phyloP scores from a whole-genome alignment of 192 early-diverging fungal species.

The Dissophora globulifera region DNA sequence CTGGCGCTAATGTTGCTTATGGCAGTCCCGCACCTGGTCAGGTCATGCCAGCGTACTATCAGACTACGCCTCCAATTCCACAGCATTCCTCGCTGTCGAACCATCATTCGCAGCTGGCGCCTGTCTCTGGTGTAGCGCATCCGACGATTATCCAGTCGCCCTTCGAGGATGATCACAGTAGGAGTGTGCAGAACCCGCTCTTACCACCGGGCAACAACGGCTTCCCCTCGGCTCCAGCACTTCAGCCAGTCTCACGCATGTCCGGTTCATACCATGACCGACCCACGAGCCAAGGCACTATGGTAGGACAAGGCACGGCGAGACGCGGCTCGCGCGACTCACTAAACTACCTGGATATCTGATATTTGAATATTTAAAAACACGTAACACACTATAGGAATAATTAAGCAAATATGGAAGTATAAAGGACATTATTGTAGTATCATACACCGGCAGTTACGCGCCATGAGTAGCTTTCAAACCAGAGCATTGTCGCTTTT shows the following conservation, averaged over 20 bases:
- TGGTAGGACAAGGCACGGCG: neutral
- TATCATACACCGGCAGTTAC: no score
- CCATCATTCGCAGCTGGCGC: neutral
- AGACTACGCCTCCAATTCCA: neutral
- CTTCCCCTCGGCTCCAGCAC: neutral
- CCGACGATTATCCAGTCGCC: slow-evolving; percentile 15
- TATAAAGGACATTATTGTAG: no score
- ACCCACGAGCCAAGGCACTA: neutral
- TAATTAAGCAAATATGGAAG: no score
- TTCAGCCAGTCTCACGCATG: neutral
- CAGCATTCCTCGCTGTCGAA: neutral
- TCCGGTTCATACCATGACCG: slow-evolving; percentile 4
- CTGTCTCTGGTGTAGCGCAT: neutral
- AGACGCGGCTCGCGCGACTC: slow-evolving; percentile 21
- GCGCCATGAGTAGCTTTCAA: no score
- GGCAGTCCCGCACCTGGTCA: neutral
- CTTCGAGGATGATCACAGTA: neutral
- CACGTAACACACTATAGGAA: no score
- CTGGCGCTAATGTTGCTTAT: neutral
- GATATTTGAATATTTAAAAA: no score
- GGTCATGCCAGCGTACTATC: neutral
- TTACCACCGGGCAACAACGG: neutral
- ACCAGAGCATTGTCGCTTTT: no score
- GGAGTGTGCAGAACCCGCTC: neutral
- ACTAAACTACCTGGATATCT: slow-evolving; percentile 18